phyloP scores from a whole-genome alignment of 75 land plant genomes.

The Sequoiadendron giganteum region DNA sequence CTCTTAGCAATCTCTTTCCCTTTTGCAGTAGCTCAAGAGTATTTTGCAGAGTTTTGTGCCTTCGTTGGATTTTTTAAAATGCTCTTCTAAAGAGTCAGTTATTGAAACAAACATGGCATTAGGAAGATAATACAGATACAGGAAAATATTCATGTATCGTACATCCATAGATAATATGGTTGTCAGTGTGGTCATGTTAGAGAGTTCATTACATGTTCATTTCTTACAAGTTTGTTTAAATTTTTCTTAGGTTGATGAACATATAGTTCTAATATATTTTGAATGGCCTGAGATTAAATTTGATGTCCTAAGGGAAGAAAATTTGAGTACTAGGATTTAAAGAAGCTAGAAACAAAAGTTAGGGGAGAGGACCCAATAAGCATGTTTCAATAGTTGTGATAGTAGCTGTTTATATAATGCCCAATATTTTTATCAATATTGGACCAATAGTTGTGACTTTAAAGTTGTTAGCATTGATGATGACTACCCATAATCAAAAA shows the following conservation, averaged over 20 bases:
- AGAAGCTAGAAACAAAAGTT: slow-evolving; percentile 60
- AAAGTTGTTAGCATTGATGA: no score
- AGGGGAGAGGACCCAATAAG: no score
- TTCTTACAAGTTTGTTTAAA: background rate
- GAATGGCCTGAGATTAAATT: slow-evolving; percentile 93
- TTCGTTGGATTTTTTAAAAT: background rate
- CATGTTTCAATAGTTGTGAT: no score
- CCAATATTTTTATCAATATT: no score
- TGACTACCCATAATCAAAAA: no score
- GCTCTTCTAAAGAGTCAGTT: background rate
- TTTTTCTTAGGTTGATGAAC: slow-evolving; percentile 63
- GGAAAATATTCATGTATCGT: background rate
- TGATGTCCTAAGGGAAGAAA: slow-evolving; percentile 82
- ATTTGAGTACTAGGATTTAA: slow-evolving; percentile 66
- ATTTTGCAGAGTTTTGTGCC: background rate
- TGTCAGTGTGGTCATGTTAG: background rate
- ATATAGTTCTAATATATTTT: slow-evolving; percentile 90
- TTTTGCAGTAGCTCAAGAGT: background rate
- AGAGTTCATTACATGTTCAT: background rate
- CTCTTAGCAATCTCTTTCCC: background rate
- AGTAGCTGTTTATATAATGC: no score
- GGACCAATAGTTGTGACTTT: no score
- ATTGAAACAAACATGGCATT: background rate
- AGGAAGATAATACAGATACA: background rate
- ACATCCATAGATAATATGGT: background rate